Conservation (phyloP, 2,329 filamentous ascomycete species). For the Neonectria neomacrospora region DNA sequence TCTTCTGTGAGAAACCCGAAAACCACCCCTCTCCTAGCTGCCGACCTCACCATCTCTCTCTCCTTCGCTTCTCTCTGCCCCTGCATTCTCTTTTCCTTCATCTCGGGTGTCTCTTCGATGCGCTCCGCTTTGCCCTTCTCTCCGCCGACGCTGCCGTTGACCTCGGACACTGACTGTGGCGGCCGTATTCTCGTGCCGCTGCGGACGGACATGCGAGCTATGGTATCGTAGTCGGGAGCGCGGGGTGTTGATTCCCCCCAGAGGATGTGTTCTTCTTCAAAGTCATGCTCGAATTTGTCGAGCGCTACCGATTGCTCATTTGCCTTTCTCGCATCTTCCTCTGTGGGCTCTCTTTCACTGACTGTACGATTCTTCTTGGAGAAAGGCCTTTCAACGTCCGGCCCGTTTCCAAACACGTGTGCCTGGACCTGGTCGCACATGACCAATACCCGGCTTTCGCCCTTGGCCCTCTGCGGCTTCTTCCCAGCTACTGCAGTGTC, state of each 20-base stretch:
- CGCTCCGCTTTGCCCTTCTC: constrained; percentile 66
- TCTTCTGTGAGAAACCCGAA: constrained; percentile 58
- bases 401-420: constrained; percentile 58
- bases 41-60: constrained; percentile 70
- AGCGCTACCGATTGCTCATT: background rate
- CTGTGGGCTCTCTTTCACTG: background rate
- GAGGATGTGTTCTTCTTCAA: constrained; percentile 9
- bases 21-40: constrained; percentile 68
- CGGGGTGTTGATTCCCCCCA: constrained; percentile 2
- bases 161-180: constrained; percentile 56
- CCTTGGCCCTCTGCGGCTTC: constrained; percentile 35
- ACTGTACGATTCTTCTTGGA: background rate
- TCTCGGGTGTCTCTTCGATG: constrained; percentile 62
- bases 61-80: constrained; percentile 58
- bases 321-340: background rate
- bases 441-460: constrained; percentile 62
- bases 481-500: background rate
- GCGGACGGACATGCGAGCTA: constrained; percentile 50
- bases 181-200: constrained; percentile 52
- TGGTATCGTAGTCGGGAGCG: constrained; percentile 54
- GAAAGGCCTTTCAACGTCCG: background rate
- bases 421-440: constrained; percentile 61
- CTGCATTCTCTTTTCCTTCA: constrained; percentile 59
- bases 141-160: constrained; percentile 67
- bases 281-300: constrained; percentile 21